phyloP scores from a whole-genome alignment of 148 eudicot species.

The Nepenthes gracilis region DNA sequence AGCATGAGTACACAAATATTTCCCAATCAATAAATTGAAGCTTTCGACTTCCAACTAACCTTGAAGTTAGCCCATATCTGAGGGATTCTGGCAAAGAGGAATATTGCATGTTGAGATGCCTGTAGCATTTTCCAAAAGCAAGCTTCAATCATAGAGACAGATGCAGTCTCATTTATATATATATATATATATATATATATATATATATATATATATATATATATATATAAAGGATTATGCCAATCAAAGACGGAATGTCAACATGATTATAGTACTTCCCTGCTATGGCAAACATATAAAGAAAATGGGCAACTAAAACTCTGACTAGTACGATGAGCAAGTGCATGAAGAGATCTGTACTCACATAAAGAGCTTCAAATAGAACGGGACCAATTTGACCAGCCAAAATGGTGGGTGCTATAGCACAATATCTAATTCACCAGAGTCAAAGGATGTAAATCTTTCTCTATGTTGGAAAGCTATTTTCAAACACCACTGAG shows the following conservation, averaged over 20 bases:
- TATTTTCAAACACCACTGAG: slow-evolving; percentile 3
- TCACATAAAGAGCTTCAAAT: slow-evolving; percentile 94
- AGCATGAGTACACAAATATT: no score
- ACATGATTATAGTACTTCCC: not conserved
- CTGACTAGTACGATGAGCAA: not conserved
- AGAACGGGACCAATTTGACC: slow-evolving; percentile 90
- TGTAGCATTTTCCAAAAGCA: slow-evolving; percentile 18
- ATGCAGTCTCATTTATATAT: not conserved
- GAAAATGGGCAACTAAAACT: not conserved
- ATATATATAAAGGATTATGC: not conserved
- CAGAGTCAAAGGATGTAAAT: slow-evolving; percentile 9
- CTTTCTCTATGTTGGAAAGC: not conserved
- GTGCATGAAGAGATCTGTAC: slow-evolving; percentile 10
- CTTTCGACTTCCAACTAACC: slow-evolving; percentile 21
- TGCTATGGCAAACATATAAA: not conserved
- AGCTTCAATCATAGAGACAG: slow-evolving; percentile 1
- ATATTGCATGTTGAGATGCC: slow-evolving; percentile 94
- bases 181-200: no score
- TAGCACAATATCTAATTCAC: slow-evolving; percentile 63
- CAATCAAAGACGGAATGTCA: no score
- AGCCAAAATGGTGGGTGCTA: slow-evolving; percentile 85
- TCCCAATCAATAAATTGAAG: not conserved
- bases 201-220: no score
- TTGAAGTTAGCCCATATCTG: slow-evolving; percentile 71
- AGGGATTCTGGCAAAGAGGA: slow-evolving; percentile 85